Conservation (phyloP, 352 stramenopile species). For the Globisporangium sylvaticum region DNA sequence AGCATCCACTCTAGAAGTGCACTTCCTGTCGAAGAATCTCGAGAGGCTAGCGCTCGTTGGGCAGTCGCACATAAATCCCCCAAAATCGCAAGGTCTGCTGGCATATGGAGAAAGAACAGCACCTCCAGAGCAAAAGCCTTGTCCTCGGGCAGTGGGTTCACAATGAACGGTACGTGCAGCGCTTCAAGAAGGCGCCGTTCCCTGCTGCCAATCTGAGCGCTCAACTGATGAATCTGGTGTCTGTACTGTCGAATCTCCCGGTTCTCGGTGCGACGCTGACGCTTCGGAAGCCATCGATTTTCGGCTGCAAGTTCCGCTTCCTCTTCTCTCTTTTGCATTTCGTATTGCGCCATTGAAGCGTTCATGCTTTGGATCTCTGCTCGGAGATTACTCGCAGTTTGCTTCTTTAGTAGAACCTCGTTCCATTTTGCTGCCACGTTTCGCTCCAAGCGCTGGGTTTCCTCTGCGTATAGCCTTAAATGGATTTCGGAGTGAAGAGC, state of each 20-base stretch:
- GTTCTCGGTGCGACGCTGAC: neutral
- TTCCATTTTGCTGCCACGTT: neutral
- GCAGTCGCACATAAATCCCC: slow-evolving; percentile 32
- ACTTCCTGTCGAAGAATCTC: neutral
- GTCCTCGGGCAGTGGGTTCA: slow-evolving; percentile 26
- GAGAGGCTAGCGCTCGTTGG: slow-evolving; percentile 27
- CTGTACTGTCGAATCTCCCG: neutral
- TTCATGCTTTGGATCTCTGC: neutral
- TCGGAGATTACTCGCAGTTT: neutral
- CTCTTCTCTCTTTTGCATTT: neutral
- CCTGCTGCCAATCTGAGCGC: neutral
- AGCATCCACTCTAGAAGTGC: neutral
- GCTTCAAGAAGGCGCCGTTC: neutral
- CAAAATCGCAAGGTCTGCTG: slow-evolving; percentile 31
- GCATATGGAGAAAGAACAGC: slow-evolving; percentile 44
- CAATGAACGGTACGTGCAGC: slow-evolving; percentile 25
- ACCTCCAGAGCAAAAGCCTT: slow-evolving; percentile 23
- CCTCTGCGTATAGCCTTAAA: neutral
- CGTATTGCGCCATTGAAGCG: neutral
- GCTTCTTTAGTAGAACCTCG: neutral
- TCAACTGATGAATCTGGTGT: neutral
- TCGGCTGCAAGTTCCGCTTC: neutral
- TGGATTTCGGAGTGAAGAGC: slow-evolving; percentile 8
- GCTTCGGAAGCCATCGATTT: neutral
- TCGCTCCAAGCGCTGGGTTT: neutral